Evolutionary conservation across 345 rosid genomes (phyloP), one percentile per base, ranked within the genome.

Genomic region (Viola odorata): DNA sequence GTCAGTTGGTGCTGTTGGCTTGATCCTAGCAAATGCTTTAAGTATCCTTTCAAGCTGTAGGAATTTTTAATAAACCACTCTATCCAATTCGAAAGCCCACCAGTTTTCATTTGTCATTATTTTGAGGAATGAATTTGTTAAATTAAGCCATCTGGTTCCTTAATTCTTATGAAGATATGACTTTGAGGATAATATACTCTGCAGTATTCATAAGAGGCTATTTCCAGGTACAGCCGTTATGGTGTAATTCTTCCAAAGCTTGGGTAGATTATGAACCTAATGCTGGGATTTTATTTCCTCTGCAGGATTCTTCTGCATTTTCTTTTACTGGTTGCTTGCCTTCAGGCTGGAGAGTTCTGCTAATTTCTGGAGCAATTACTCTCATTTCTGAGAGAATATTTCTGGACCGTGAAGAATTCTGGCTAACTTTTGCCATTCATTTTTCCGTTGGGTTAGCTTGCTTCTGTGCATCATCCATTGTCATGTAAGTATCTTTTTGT

Each of bases 1-100:
- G 53, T 84, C 87, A 67, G 85, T 82, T 3, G 97, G 99, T 63
- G 92, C 96, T 53, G 75, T 83, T 57, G 97, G 99, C 72, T 85
- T 90, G 77, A 88, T 94, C 66, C 55, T 91, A 60, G 97, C 99
- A 41, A 94, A 95, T 73, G 80, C 84, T 53, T 70, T 80, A 66
- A 95, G 97, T 91, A 91, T 95, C 95, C 92, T 81, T 69, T 68
- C 12, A 17, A 16, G 36, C 50, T 37, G 47, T 55, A 3, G 39
- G 44, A 3, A 36, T 39, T 42, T 5, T 37, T 42, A 0, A 5
- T 23, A 8, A 55, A 42, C 51, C 52, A 4, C 37, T 51, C 44
- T 36, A 13, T 5, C 15, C 3, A 14, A 47, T 44, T 16, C 36
- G 23, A 14, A 52, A 36, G 12, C 16, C 6, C 23, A 14, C 8